Evolutionary conservation across 371 early-diverging fungal genomes (phyloP).

Genomic region (Saksenaea oblongispora): DNA sequence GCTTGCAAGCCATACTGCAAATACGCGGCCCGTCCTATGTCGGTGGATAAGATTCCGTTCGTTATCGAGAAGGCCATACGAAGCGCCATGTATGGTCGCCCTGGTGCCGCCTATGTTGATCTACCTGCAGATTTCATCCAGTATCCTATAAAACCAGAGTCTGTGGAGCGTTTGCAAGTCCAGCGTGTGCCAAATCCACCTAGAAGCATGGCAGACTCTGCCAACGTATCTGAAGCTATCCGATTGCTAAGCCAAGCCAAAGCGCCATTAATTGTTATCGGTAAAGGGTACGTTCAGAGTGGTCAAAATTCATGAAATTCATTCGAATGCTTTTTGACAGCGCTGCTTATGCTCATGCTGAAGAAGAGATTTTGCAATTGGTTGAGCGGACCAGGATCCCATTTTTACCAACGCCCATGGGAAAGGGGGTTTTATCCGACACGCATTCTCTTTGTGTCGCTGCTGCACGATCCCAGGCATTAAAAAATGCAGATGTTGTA

Average conservation of each 20-base stretch:
- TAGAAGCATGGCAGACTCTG: constrained; percentile 49
- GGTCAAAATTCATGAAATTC: neutral
- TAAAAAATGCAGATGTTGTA: constrained; percentile 72
- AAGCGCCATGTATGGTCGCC: constrained; percentile 60
- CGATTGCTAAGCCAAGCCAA: constrained; percentile 47
- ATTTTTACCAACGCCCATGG: constrained; percentile 85
- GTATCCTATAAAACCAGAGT: constrained; percentile 31
- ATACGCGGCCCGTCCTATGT: constrained; percentile 58
- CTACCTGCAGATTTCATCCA: constrained; percentile 77
- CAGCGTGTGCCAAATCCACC: constrained; percentile 33
- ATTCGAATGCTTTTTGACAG: constrained; percentile 15
- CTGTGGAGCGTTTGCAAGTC: constrained; percentile 25
- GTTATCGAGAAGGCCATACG: constrained; percentile 63
- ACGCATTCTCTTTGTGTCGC: constrained; percentile 63
- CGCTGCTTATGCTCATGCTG: constrained; percentile 72
- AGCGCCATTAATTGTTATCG: constrained; percentile 70
- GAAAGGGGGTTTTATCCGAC: constrained; percentile 75
- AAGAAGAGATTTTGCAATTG: constrained; percentile 56
- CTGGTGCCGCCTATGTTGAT: constrained; percentile 77
- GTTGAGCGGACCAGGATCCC: constrained; percentile 62
- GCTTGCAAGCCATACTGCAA: constrained; percentile 69
- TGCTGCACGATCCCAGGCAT: constrained; percentile 73
- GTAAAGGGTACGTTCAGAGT: constrained; percentile 64
- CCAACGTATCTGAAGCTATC: constrained; percentile 30
- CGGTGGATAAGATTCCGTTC: constrained; percentile 55